A percentile compares a stretch with the other conserved stretches of the same genome.
Conservation (phyloP, 306 rosid species). For the Heteromeles arbutifolia region DNA sequence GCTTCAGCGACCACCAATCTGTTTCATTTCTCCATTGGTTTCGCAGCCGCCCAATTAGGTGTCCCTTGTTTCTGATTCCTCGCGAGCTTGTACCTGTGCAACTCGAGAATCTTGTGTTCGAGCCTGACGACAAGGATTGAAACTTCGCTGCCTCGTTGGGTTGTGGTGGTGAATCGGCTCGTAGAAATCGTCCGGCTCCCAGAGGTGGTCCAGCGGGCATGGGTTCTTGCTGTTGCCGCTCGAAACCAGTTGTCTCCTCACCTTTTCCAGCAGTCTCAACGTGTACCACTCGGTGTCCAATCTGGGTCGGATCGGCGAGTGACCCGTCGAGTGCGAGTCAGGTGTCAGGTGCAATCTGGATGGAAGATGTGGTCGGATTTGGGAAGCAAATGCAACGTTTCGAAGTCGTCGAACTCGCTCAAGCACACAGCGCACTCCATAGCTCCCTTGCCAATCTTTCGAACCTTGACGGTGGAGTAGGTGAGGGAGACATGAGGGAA, state of each 20-base stretch:
- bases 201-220: too few species aligned
- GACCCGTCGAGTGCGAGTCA: conserved; percentile 79
- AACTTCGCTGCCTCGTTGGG: too few species aligned
- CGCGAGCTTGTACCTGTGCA: too few species aligned
- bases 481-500: conserved; percentile 3
- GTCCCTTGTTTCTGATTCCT: too few species aligned
- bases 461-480: conserved; percentile 44
- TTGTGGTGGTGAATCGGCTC: too few species aligned
- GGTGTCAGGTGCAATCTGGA: conserved; percentile 49
- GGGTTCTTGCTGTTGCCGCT: conserved; percentile 1
- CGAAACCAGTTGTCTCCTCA: conserved; percentile 33
- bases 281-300: conserved; percentile 42
- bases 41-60: too few species aligned
- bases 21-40: too few species aligned
- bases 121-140: too few species aligned
- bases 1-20: too few species aligned
- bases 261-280: conserved; percentile 43
- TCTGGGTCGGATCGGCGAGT: conserved; percentile 33
- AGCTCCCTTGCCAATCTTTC: conserved; percentile 36
- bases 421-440: conserved; percentile 70
- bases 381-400: conserved; percentile 59
- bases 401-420: conserved; percentile 45
- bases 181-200: too few species aligned
- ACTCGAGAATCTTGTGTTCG: too few species aligned
- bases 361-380: conserved; percentile 67